phyloP scores from a whole-genome alignment of 768 basidiomycete genomes.

The Hortiboletus campestris region DNA sequence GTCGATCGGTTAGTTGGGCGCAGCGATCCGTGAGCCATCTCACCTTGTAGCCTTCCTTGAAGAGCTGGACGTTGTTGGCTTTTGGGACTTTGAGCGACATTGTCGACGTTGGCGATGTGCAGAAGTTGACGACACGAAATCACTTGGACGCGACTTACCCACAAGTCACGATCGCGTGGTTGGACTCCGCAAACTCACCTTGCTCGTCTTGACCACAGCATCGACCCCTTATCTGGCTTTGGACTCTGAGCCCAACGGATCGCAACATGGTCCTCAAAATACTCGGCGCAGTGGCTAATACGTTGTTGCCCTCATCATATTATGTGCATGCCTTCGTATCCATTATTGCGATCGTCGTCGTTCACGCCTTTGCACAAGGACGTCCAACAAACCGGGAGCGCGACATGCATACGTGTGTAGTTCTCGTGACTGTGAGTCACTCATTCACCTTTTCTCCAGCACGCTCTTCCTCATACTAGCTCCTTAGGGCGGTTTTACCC shows the following conservation, averaged over 20 bases:
- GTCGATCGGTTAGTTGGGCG: constrained; percentile 5
- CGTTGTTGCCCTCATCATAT: constrained; percentile 57
- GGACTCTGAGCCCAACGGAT: no score
- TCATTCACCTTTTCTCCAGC: not conserved
- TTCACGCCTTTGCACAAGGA: constrained; percentile 66
- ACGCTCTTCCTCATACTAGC: not conserved
- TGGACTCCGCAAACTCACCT: constrained; percentile 14
- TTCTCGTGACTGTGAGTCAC: constrained; percentile 65
- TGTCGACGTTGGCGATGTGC: constrained; percentile 9
- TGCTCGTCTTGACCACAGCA: no score
- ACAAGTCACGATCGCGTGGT: no score
- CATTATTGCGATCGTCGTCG: constrained; percentile 43
- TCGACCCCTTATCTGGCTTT: no score
- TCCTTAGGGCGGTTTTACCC: constrained; percentile 69
- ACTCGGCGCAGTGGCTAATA: constrained; percentile 36
- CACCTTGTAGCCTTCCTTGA: constrained; percentile 98
- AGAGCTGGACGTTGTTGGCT: constrained; percentile 82
- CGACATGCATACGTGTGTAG: constrained; percentile 67
- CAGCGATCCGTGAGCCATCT: constrained; percentile 5
- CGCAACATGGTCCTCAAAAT: constrained; percentile 54
- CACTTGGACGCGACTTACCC: no score
- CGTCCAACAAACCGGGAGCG: constrained; percentile 69
- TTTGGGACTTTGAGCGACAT: constrained; percentile 98
- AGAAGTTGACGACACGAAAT: constrained; percentile 14
- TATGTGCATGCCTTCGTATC: constrained; percentile 50